Evolutionary conservation across 805 yeast species (phyloP).

Genomic region (Metschnikowia colocasiae): DNA sequence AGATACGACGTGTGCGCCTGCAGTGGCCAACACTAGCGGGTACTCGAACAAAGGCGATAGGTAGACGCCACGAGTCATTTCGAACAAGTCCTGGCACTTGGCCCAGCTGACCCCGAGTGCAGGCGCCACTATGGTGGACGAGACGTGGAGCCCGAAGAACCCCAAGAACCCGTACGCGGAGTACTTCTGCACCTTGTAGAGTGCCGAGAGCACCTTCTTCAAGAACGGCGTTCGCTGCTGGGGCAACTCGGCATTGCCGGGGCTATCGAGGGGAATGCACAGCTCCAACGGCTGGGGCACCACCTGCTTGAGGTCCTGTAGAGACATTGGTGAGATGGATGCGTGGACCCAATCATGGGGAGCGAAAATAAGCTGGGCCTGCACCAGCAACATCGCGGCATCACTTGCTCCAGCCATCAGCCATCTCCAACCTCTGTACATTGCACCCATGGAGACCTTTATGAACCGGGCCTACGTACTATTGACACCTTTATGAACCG

Average conservation of each 20-base stretch:
- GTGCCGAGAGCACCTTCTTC: constrained; percentile 9
- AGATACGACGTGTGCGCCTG: constrained; percentile 46
- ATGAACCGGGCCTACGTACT: no score
- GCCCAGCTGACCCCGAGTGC: constrained; percentile 36
- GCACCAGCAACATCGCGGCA: constrained; percentile 1
- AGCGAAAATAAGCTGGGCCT: constrained; percentile 6
- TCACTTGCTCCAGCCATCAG: no score
- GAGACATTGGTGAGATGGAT: constrained; percentile 6
- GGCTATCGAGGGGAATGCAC: not conserved
- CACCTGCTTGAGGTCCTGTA: constrained; percentile 13
- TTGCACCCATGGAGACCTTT: no score
- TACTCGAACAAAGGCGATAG: constrained; percentile 50
- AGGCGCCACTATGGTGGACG: constrained; percentile 55
- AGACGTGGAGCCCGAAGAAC: constrained; percentile 56
- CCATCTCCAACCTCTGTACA: no score
- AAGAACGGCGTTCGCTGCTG: constrained; percentile 7
- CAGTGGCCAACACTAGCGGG: constrained; percentile 44
- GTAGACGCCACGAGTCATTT: constrained; percentile 59
- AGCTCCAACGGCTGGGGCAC: constrained; percentile 15
- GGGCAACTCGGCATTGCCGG: not conserved
- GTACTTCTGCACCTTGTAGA: constrained; percentile 47
- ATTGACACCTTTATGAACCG: no score
- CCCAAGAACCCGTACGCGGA: constrained; percentile 55
- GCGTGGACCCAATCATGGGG: constrained; percentile 1
- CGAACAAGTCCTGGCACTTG: constrained; percentile 50